These are phyloP conservation scores for Apophysomyces sp. DNA, from an alignment of 371 early-diverging fungal genomes.

Conservation along the genomic window DNA sequence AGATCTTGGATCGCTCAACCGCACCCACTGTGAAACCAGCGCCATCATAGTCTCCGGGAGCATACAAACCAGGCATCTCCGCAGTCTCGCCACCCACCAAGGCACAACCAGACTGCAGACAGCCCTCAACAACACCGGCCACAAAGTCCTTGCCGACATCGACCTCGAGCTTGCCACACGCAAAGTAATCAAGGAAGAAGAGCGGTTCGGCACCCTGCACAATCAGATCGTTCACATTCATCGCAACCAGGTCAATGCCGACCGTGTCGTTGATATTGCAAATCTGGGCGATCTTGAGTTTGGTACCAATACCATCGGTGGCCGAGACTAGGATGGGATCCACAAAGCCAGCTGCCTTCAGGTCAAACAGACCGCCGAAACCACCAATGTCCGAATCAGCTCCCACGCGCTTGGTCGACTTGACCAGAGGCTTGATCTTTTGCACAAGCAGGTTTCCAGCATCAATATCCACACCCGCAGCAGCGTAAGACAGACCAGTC, in stretches of 20 bases:
- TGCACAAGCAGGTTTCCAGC: conserved; percentile 94
- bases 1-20: conserved; percentile 84
- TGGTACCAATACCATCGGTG: conserved; percentile 98
- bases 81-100: conserved; percentile 99
- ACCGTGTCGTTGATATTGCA: conserved; percentile 87
- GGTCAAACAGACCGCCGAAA: conserved; percentile 96
- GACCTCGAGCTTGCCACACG: conserved; percentile 91
- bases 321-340: conserved; percentile 95
- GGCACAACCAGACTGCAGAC: conserved; percentile 89
- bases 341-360: conserved; percentile 86
- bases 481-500: conserved; percentile 78
- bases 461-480: conserved; percentile 96
- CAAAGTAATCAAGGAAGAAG: conserved; percentile 97
- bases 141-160: conserved; percentile 90
- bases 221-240: conserved; percentile 97
- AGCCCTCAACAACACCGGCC: conserved; percentile 93
- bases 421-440: conserved; percentile 92
- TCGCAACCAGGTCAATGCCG: conserved; percentile 95
- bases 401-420: conserved; percentile 88
- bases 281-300: conserved; percentile 93
- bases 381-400: conserved; percentile 97
- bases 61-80: conserved; percentile 97
- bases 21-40: conserved; percentile 98
- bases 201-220: conserved; percentile 99
- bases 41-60: conserved; percentile 86